phyloP scores from a whole-genome alignment of 2,329 filamentous ascomycete genomes.

The Aspergillus sp. region DNA sequence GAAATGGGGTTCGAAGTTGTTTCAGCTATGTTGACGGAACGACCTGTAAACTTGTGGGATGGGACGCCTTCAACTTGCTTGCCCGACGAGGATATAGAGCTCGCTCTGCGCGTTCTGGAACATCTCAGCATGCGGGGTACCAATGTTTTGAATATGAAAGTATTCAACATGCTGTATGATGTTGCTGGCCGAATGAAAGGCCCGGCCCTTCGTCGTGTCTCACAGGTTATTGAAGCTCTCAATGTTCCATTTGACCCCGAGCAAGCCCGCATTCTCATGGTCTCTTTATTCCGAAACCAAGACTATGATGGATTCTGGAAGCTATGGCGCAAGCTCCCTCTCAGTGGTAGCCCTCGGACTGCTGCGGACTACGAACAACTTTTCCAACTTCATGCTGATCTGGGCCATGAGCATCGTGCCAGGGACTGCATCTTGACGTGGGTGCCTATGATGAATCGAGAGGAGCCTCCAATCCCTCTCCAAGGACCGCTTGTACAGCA shows the following conservation, averaged over 20 bases:
- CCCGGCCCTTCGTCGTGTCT: conserved; percentile 16
- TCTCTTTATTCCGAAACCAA: conserved; percentile 31
- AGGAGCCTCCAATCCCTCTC: conserved; percentile 48
- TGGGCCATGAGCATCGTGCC: conserved; percentile 40
- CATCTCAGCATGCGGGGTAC: conserved; percentile 38
- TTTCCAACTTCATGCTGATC: conserved; percentile 47
- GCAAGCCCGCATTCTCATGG: conserved; percentile 26
- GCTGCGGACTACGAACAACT: conserved; percentile 52
- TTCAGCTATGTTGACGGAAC: conserved; percentile 29
- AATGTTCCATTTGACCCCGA: conserved; percentile 23
- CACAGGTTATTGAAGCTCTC: conserved; percentile 24
- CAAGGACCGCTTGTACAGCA: conserved; percentile 42
- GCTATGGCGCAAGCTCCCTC: conserved; percentile 53
- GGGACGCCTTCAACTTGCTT: conserved; percentile 9
- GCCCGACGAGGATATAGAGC: conserved; percentile 23
- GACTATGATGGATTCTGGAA: conserved; percentile 59
- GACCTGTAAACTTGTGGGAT: conserved; percentile 4
- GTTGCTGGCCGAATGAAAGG: conserved; percentile 14
- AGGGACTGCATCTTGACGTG: conserved; percentile 48
- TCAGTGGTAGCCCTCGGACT: conserved; percentile 46
- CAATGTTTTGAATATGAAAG: conserved; percentile 39
- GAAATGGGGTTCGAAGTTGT: conserved; percentile 31
- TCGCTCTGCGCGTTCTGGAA: conserved; percentile 38
- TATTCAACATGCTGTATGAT: conserved; percentile 44
- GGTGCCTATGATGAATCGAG: conserved; percentile 56